These are phyloP conservation scores for Yamadazyma triangularis DNA, from an alignment of 1,139 yeast genomes.

Conservation along the genomic window DNA sequence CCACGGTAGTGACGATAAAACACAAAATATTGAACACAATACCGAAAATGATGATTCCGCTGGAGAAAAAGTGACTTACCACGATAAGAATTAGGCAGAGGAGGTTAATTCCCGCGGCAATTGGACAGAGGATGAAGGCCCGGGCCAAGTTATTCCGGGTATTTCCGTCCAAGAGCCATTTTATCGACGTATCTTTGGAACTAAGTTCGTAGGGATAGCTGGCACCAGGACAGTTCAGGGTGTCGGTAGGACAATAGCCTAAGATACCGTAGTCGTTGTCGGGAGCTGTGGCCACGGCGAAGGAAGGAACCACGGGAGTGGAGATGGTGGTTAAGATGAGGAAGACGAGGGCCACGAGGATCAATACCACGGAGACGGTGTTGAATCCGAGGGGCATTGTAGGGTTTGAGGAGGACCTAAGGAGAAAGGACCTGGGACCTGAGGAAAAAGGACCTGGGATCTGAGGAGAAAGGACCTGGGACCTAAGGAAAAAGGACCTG, in stretches of 20 bases:
- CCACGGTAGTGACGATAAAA: slow-evolving; percentile 48
- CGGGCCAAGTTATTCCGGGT: slow-evolving; percentile 67
- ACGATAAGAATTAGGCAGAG: slow-evolving; percentile 34
- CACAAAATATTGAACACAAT: slow-evolving; percentile 36
- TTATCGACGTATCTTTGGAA: slow-evolving; percentile 12
- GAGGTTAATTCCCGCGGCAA: slow-evolving; percentile 75
- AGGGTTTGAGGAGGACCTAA: too few species aligned
- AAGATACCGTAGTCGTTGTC: slow-evolving; percentile 75
- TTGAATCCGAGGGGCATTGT: slow-evolving; percentile 20
- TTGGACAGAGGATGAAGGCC: slow-evolving; percentile 72
- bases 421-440: too few species aligned
- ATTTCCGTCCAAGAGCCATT: slow-evolving; percentile 22
- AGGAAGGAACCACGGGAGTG: slow-evolving; percentile 36
- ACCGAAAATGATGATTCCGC: slow-evolving; percentile 19
- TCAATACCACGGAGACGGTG: slow-evolving; percentile 25
- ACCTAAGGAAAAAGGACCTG: too few species aligned
- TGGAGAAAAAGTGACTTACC: slow-evolving; percentile 21
- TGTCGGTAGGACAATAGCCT: slow-evolving; percentile 58
- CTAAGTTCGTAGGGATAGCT: slow-evolving; percentile 29
- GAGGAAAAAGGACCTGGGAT: too few species aligned
- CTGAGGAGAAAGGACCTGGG: too few species aligned
- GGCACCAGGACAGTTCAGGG: slow-evolving; percentile 44
- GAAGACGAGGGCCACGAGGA: slow-evolving; percentile 42
- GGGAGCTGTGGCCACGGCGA: slow-evolving; percentile 36
- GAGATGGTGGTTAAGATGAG: slow-evolving; percentile 50